Conservation (phyloP, 805 yeast species). For the Schizosaccharomyces cryophilus region DNA sequence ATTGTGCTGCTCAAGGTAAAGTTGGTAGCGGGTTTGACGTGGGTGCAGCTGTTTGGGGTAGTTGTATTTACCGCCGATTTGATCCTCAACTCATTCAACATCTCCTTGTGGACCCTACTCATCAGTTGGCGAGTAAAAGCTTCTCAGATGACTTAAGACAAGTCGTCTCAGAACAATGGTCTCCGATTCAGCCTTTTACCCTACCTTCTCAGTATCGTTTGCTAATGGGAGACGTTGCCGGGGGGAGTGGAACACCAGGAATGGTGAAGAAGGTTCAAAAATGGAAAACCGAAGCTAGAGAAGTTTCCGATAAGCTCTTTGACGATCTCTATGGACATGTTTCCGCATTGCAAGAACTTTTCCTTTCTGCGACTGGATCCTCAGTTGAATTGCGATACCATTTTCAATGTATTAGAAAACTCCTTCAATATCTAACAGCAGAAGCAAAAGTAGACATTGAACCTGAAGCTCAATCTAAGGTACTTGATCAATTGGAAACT, state of each 20-base stretch:
- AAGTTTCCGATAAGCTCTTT: slow-evolving; percentile 27
- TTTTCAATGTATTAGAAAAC: slow-evolving; percentile 23
- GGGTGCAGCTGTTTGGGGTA: slow-evolving; percentile 83
- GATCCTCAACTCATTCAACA: slow-evolving; percentile 19
- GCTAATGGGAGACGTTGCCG: slow-evolving; percentile 78
- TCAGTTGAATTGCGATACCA: slow-evolving; percentile 1
- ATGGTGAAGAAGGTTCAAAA: slow-evolving; percentile 48
- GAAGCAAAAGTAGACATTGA: slow-evolving; percentile 69
- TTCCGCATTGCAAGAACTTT: slow-evolving; percentile 22
- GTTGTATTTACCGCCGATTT: slow-evolving; percentile 61
- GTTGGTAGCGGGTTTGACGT: slow-evolving; percentile 95
- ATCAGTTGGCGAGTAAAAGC: slow-evolving; percentile 10
- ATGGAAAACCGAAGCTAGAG: slow-evolving; percentile 29
- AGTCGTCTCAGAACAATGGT: slow-evolving; percentile 10
- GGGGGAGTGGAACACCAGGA: slow-evolving; percentile 87
- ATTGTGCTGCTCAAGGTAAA: slow-evolving; percentile 82
- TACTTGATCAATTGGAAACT: slow-evolving; percentile 33
- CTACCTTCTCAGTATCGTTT: slow-evolving; percentile 47
- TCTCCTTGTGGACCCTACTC: slow-evolving; percentile 12
- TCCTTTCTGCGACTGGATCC: slow-evolving; percentile 4
- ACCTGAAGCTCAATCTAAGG: slow-evolving; percentile 47
- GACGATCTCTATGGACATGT: slow-evolving; percentile 33
- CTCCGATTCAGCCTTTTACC: slow-evolving; percentile 22
- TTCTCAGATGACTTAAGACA: slow-evolving; percentile 6
- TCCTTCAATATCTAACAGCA: slow-evolving; percentile 35